phyloP scores from a whole-genome alignment of 2,329 filamentous ascomycete species.

The Dissoconium aciculare region DNA sequence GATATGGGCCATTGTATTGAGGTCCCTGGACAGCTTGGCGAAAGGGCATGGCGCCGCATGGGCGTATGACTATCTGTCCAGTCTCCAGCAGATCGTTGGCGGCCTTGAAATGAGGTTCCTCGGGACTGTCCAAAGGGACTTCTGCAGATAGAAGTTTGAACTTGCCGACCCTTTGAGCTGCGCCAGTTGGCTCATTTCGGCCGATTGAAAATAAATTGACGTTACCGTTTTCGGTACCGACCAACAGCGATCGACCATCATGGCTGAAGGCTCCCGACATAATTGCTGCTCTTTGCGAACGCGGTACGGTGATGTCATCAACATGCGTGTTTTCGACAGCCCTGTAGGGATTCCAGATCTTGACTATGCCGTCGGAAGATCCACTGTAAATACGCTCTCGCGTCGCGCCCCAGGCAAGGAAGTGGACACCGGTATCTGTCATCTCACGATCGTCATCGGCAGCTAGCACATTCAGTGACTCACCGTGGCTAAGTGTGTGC shows the following conservation, averaged over 20 bases:
- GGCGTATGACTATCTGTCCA: constrained; percentile 22
- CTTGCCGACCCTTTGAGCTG: constrained; percentile 3
- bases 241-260: constrained; percentile 39
- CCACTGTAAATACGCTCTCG: constrained; percentile 42
- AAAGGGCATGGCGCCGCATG: constrained; percentile 30
- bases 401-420: constrained; percentile 42
- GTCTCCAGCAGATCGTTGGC: constrained; percentile 17
- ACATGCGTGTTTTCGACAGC: constrained; percentile 37
- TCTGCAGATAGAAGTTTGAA: constrained; percentile 15
- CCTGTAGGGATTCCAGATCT: constrained; percentile 43
- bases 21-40: constrained; percentile 33
- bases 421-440: constrained; percentile 43
- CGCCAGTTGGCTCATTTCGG: constrained; percentile 16
- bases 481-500: constrained; percentile 37
- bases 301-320: constrained; percentile 34
- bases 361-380: constrained; percentile 45
- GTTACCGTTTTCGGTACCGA: constrained; percentile 43
- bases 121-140: constrained; percentile 1
- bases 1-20: constrained; percentile 27
- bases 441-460: constrained; percentile 32
- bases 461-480: constrained; percentile 35
- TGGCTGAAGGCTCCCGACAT: constrained; percentile 44
- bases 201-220: constrained; percentile 38
- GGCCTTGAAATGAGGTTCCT: background rate
- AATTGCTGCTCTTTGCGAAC: constrained; percentile 33